phyloP scores from a whole-genome alignment of 1,284 basidiomycete species.

The Cutaneotrichosporon sp. region DNA sequence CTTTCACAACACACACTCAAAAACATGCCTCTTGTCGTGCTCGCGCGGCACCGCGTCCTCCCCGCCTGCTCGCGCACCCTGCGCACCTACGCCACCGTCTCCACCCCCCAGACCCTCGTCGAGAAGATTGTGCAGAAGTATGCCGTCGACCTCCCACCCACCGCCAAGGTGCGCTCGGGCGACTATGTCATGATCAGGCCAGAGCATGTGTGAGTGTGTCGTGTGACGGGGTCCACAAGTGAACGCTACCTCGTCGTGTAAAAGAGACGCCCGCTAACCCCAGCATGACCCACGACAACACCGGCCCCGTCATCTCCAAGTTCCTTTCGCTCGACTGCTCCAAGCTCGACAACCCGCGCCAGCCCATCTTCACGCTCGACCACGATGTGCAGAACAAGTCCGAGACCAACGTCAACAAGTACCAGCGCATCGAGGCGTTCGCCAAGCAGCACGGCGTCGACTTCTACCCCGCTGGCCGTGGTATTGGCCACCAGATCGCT shows the following conservation, averaged over 20 bases:
- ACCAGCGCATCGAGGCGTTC: slow-evolving; percentile 88
- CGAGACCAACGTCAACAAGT: slow-evolving; percentile 90
- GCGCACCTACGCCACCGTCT: slow-evolving; percentile 40
- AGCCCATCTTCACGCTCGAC: slow-evolving; percentile 91
- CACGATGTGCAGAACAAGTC: slow-evolving; percentile 99
- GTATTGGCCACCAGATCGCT: slow-evolving; percentile 96
- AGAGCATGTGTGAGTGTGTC: slow-evolving; percentile 70
- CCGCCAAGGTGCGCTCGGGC: slow-evolving; percentile 80
- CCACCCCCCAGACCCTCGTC: slow-evolving; percentile 78
- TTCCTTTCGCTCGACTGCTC: slow-evolving; percentile 95
- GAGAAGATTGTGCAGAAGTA: slow-evolving; percentile 99
- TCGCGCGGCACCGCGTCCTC: slow-evolving; percentile 9
- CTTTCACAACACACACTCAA: background rate
- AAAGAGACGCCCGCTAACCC: too few species aligned
- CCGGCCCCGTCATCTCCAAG: slow-evolving; percentile 94
- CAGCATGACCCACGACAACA: slow-evolving; percentile 94
- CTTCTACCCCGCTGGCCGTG: slow-evolving; percentile 96
- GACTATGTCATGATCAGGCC: slow-evolving; percentile 99
- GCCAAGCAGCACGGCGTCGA: slow-evolving; percentile 84
- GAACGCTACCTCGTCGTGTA: too few species aligned
- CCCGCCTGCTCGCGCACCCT: background rate
- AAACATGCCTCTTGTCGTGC: slow-evolving; percentile 1
- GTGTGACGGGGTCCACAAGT: background rate
- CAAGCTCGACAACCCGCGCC: slow-evolving; percentile 71
- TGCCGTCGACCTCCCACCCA: slow-evolving; percentile 78